phyloP scores from a whole-genome alignment of 306 rosid species.

The Vigna nakashimae region DNA sequence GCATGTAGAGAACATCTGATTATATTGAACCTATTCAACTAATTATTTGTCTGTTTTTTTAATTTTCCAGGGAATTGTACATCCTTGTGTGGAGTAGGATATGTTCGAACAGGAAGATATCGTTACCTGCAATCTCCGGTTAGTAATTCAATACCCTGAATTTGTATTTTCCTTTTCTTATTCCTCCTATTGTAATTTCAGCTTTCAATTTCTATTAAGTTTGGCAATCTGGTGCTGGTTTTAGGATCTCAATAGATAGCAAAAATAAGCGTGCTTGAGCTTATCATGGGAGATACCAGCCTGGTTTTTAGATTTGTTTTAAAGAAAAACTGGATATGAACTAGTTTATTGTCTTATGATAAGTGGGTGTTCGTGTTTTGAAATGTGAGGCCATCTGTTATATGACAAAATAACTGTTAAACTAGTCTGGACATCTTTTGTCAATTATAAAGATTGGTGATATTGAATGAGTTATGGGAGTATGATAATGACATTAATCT shows the following conservation, averaged over 20 bases:
- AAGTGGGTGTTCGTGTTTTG: background rate
- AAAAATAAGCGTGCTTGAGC: background rate
- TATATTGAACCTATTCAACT: background rate
- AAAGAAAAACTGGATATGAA: background rate
- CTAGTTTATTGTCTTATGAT: background rate
- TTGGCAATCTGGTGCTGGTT: background rate
- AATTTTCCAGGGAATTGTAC: conserved; percentile 45
- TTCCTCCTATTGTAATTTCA: background rate
- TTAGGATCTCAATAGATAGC: background rate
- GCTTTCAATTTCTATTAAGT: background rate
- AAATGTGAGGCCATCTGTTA: background rate
- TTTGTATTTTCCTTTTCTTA: background rate
- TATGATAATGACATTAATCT: conserved; percentile 7
- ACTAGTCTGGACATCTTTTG: background rate
- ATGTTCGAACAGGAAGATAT: conserved; percentile 21
- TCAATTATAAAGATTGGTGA: background rate
- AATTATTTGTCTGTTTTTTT: background rate
- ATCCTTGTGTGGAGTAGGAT: conserved; percentile 33
- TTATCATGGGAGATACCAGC: background rate
- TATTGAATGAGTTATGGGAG: background rate
- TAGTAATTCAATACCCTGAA: conserved; percentile 9
- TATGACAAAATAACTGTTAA: background rate
- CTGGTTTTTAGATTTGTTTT: background rate
- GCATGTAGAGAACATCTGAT: background rate
- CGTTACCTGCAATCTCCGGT: conserved; percentile 43